phyloP scores from a whole-genome alignment of 2,329 filamentous ascomycete genomes.

The Botrytis squamosa region DNA sequence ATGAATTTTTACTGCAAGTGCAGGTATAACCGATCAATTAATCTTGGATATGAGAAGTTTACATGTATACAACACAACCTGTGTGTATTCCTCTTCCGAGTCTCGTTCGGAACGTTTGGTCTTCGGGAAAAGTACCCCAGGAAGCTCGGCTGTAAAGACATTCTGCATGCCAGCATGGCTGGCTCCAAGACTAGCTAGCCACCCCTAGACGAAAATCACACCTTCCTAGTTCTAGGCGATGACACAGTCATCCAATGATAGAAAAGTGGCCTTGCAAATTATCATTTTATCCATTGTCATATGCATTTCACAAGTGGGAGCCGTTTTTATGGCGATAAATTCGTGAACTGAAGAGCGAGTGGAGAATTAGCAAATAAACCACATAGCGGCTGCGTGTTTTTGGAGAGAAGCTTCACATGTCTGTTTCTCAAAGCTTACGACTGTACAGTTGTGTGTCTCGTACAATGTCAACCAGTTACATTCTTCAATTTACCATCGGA shows the following conservation, averaged over 20 bases:
- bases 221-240: constrained; percentile 10
- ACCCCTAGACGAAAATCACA: constrained; percentile 14
- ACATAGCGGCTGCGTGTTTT: not conserved
- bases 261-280: not conserved
- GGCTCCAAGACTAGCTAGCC: constrained; percentile 1
- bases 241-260: constrained; percentile 11
- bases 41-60: not conserved
- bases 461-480: not conserved
- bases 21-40: not conserved
- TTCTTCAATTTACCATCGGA: not conserved
- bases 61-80: not conserved
- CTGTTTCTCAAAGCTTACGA: not conserved
- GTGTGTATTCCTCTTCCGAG: not conserved
- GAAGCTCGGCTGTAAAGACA: constrained; percentile 9
- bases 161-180: constrained; percentile 16
- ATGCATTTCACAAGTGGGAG: not conserved
- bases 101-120: not conserved
- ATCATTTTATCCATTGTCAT: not conserved
- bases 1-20: not conserved
- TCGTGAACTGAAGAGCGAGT: not conserved
- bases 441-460: not conserved
- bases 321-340: not conserved
- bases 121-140: constrained; percentile 12
- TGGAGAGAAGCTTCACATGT: not conserved
- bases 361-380: not conserved